Evolutionary conservation across 306 rosid genomes (phyloP), one percentile per base, ranked within the genome.

Genomic region (Glycyrrhiza uralensis): DNA sequence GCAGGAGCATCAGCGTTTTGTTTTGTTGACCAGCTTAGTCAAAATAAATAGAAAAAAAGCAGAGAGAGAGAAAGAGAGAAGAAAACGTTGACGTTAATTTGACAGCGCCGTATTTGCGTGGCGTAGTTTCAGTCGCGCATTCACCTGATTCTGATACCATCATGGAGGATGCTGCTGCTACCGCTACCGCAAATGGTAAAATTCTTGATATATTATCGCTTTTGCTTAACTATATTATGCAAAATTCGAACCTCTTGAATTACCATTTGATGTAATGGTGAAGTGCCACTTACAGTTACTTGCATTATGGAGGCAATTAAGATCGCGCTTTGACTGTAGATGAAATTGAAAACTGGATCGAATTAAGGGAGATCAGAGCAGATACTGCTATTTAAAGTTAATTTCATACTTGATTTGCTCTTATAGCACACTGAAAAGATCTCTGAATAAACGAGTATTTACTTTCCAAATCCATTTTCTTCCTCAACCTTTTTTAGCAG

Each of bases 111-210:
- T 32, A 32, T 32, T 32, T 32, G 36, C 36, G 24, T 47, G 24
- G 54, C 54, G 9, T 18, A 20, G 28, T 70, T 82, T 70, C 38
- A 47, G 22, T 55, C 28, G 11, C 36, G 36, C 24, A 4, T 42
- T 36, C 69, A 14, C 15, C 28, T 59, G 7, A 46, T 46, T 32
- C 77, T 30, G 45, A 32, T 24, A 51, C 66, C 67, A 72, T 11
- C 83, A 88, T 86, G 95, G 85, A 80, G 58, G 88, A 66, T 30
- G 79, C 65, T 13, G 22, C 63, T 22, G 17, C 55, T 7, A 61
- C 51, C 12, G 47, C 76, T 20, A 7, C 51, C 24, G 73, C 86
- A 56, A 84, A 82, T 29, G 88, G 87, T 85, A 77, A 12, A 38
- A 11, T 57, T 59, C 61, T 55, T 30, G 6, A 14, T 64, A 71